Percentiles rank a stretch among this genome's conserved stretches.
Conservation (phyloP, 371 early-diverging fungal species). For the Sporodiniella umbellata region DNA sequence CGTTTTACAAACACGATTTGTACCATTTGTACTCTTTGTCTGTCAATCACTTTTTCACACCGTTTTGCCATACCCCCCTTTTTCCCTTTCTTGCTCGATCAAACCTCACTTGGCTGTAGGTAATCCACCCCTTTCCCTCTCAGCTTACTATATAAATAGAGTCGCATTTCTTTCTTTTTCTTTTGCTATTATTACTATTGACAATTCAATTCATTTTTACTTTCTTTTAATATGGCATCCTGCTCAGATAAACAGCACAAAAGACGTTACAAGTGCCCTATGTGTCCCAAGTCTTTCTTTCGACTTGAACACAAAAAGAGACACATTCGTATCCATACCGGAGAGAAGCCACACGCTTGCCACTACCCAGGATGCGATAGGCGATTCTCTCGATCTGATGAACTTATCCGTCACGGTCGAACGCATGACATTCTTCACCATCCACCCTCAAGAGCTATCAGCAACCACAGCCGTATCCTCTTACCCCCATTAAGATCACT, state of each 20-base stretch:
- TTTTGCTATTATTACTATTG: too few species aligned
- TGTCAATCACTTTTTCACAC: too few species aligned
- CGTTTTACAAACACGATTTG: too few species aligned
- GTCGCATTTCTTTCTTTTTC: too few species aligned
- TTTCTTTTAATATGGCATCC: too few species aligned
- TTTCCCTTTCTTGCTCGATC: too few species aligned
- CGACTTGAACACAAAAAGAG: constrained; percentile 66
- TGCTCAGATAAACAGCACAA: background rate
- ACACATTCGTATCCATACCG: constrained; percentile 80
- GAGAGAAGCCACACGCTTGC: constrained; percentile 78
- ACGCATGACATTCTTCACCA: constrained; percentile 36
- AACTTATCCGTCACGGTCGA: constrained; percentile 57
- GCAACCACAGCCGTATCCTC: background rate
- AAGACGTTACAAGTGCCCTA: constrained; percentile 56
- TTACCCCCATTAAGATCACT: constrained; percentile 6
- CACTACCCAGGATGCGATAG: constrained; percentile 64
- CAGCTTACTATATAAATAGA: too few species aligned
- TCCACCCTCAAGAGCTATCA: too few species aligned
- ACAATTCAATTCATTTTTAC: background rate
- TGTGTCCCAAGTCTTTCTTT: constrained; percentile 62
- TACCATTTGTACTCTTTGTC: too few species aligned
- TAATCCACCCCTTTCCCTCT: too few species aligned
- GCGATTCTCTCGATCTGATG: constrained; percentile 71
- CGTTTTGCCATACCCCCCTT: too few species aligned
- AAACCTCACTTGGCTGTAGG: too few species aligned